Evolutionary conservation across 2,329 filamentous ascomycete species (phyloP), one percentile per base, ranked within the genome.

Genomic region (Verticillium dahliae): DNA sequence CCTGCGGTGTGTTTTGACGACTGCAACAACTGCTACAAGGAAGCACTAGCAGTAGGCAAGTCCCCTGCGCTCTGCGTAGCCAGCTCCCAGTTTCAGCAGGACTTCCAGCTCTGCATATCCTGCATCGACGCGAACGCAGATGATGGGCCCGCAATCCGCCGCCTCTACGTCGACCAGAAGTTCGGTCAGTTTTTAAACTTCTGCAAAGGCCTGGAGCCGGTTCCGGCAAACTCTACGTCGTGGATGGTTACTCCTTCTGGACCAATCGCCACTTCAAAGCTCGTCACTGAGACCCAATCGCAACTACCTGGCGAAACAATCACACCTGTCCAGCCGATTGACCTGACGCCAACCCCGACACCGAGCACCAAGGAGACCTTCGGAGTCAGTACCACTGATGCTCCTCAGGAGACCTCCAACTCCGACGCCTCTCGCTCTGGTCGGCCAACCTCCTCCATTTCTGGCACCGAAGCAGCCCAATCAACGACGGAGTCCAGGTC

Each of bases 11-110:
- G 87, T 70, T 88, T 71, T 64, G 72, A 72, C 6, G 50, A 67
- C 0, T 90, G 87, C 70, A 81, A 86, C 65, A 74, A 77, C 37
- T 78, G 78, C 15, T 75, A 70, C 37, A 52, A 77, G 2, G 80
- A 82, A 65, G 82, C 75, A 0, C 74, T 82, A 60, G 66, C 62
- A 0, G 63, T 74, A 1, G 86, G 86, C 31, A 84, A 85, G 67
- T 71, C 69, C 0, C 63, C 74, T 0, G 65, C 58, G 0, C 77
- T 88, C 1, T 88, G 86, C 68, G 66, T 60, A 0, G 0, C 59
- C 0, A 69, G 59, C 6, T 83, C 81, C 0, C 61, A 69, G 0
- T 88, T 85, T 70, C 52, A 56, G 2, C 54, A 60, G 0, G 69
- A 69, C 27, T 72, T 77, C 15, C n/a, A 60, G 0, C 54, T 59